Conservation (phyloP, 1,139 yeast genomes). For the Hanseniaspora uvarum region DNA sequence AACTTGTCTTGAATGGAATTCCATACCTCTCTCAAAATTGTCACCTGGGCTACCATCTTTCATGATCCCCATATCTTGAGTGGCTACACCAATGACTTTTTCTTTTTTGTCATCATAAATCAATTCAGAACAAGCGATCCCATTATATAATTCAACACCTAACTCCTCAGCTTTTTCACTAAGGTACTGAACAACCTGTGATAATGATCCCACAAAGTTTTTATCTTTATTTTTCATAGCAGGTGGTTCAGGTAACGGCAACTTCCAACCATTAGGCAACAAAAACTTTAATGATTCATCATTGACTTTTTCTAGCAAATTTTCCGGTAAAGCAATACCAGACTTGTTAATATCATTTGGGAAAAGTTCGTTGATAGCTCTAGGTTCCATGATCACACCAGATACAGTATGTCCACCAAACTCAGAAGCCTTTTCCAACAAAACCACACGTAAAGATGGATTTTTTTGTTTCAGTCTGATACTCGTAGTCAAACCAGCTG, state of each 20-base stretch:
- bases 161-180: slow-evolving; percentile 84
- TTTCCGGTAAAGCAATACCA: slow-evolving; percentile 65
- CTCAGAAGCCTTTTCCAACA: slow-evolving; percentile 84
- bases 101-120: slow-evolving; percentile 42
- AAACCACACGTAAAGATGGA: slow-evolving; percentile 67
- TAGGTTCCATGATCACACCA: slow-evolving; percentile 90
- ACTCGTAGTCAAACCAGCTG: slow-evolving; percentile 93
- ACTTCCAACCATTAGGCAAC: slow-evolving; percentile 40
- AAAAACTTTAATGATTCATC: slow-evolving; percentile 60
- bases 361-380: slow-evolving; percentile 71
- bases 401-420: slow-evolving; percentile 85
- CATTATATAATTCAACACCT: slow-evolving; percentile 90
- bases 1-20: slow-evolving; percentile 78
- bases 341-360: slow-evolving; percentile 58
- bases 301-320: slow-evolving; percentile 64
- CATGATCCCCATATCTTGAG: slow-evolving; percentile 80
- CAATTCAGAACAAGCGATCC: slow-evolving; percentile 78
- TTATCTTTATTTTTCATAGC: slow-evolving; percentile 71
- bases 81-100: slow-evolving; percentile 80
- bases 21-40: slow-evolving; percentile 90
- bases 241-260: slow-evolving; percentile 86
- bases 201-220: slow-evolving; percentile 76
- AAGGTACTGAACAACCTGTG: slow-evolving; percentile 69
- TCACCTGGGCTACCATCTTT: slow-evolving; percentile 66
- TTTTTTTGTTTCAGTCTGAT: slow-evolving; percentile 65